These are phyloP conservation scores for Colletotrichum lentis DNA, from an alignment of 2,329 filamentous ascomycete genomes.

Conservation along the genomic window DNA sequence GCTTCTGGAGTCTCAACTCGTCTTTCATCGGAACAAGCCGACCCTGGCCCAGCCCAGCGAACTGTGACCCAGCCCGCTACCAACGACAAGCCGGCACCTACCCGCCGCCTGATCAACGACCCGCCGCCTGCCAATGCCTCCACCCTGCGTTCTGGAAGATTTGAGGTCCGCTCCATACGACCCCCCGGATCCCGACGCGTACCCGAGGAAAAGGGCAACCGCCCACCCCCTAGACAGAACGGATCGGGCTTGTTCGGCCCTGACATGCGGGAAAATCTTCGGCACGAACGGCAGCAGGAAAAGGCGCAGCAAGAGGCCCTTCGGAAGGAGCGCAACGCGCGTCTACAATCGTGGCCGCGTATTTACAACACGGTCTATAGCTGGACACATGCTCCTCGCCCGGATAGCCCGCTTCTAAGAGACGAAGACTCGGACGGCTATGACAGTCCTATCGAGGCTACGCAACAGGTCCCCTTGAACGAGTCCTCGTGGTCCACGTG, in stretches of 20 bases:
- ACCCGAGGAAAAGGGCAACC: neutral
- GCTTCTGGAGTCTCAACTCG: neutral
- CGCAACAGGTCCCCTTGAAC: conserved; percentile 4
- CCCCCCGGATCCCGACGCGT: neutral
- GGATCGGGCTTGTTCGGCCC: conserved; percentile 5
- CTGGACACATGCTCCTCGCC: conserved; percentile 28
- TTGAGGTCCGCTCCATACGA: neutral
- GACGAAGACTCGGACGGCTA: neutral
- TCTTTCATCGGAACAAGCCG: neutral
- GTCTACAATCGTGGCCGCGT: conserved; percentile 24
- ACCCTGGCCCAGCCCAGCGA: neutral
- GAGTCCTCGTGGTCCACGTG: conserved; percentile 17
- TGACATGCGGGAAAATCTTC: conserved; percentile 8
- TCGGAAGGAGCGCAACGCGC: conserved; percentile 21
- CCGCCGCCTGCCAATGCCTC: neutral
- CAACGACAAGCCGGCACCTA: neutral
- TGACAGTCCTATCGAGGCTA: neutral
- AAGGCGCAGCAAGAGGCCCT: conserved; percentile 14
- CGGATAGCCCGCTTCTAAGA: conserved; percentile 2
- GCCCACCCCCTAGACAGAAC: neutral
- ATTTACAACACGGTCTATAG: conserved; percentile 22
- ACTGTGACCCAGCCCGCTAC: neutral
- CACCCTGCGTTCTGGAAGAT: neutral
- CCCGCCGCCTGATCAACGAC: neutral
- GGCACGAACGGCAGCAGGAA: conserved; percentile 17